Evolutionary conservation across 176 grass and related monocot genomes (phyloP).

Genomic region (Hsuehochloa calcarea): DNA sequence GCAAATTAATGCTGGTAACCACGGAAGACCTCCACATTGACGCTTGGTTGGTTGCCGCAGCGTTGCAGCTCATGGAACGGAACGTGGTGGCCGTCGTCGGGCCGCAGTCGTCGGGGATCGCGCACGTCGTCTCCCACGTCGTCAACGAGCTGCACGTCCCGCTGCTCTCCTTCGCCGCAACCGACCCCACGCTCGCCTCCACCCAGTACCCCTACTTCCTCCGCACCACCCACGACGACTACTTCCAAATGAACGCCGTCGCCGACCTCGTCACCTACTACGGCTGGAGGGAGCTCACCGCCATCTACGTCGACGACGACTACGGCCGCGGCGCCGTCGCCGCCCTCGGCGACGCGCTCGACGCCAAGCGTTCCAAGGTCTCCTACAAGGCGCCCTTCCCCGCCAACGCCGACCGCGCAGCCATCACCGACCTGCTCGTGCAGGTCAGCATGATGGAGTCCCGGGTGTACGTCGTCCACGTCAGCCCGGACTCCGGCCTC

Average conservation of each 20-base stretch:
- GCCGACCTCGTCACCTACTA: conserved; percentile 51
- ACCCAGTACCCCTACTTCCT: conserved; percentile 77
- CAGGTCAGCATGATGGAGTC: conserved; percentile 66
- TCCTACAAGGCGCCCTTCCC: conserved; percentile 63
- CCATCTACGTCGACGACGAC: conserved; percentile 72
- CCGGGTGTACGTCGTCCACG: conserved; percentile 77
- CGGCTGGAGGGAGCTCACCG: conserved; percentile 66
- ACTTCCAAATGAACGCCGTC: conserved; percentile 76
- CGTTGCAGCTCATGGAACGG: conserved; percentile 61
- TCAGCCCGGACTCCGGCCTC: conserved; percentile 69
- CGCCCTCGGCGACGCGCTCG: conserved; percentile 58
- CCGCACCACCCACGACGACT: conserved; percentile 48
- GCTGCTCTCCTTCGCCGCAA: conserved; percentile 76
- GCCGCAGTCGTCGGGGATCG: conserved; percentile 71
- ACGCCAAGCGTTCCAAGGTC: conserved; percentile 29
- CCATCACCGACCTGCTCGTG: conserved; percentile 41
- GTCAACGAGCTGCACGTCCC: conserved; percentile 68
- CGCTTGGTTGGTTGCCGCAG: conserved; percentile 12
- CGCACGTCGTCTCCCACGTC: conserved; percentile 70
- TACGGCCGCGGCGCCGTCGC: conserved; percentile 64
- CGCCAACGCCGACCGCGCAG: conserved; percentile 27
- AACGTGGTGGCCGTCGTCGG: conserved; percentile 65
- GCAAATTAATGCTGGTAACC: too few relatives aligned
- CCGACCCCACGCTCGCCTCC: conserved; percentile 73
- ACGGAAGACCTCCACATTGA: not conserved